Percentiles rank a stretch among this genome's conserved stretches.
Evolutionary conservation across 2,329 filamentous ascomycete genomes (phyloP).

Genomic region (Sporothrix euskadiensis): DNA sequence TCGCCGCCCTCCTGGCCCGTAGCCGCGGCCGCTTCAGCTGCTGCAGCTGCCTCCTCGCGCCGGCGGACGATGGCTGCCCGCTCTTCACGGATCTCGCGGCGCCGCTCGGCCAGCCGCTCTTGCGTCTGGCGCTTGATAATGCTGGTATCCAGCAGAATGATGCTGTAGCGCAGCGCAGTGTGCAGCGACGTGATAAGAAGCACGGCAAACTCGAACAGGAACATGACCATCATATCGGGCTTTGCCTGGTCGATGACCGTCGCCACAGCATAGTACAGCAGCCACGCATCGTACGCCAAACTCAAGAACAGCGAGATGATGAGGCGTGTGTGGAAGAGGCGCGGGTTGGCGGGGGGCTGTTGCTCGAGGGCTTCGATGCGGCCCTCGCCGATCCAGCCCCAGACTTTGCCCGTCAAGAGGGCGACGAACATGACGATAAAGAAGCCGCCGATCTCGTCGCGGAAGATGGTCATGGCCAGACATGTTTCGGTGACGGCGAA

Average conservation of each 20-base stretch:
- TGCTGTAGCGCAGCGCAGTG: slow-evolving; percentile 73
- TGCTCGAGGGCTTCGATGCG: slow-evolving; percentile 93
- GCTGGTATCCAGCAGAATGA: slow-evolving; percentile 74
- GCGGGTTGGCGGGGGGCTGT: slow-evolving; percentile 85
- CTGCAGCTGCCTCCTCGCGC: slow-evolving; percentile 43
- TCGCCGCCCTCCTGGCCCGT: slow-evolving; percentile 50
- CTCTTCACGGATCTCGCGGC: slow-evolving; percentile 65
- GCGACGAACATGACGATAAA: slow-evolving; percentile 96
- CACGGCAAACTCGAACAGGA: slow-evolving; percentile 95
- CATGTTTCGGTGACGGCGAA: slow-evolving; percentile 97
- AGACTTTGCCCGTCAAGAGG: slow-evolving; percentile 90
- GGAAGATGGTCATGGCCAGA: slow-evolving; percentile 96
- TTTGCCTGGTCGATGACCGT: slow-evolving; percentile 83
- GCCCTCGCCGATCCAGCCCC: slow-evolving; percentile 97
- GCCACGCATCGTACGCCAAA: slow-evolving; percentile 73
- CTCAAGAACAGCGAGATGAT: slow-evolving; percentile 77
- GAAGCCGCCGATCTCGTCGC: slow-evolving; percentile 91
- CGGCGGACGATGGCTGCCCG: slow-evolving; percentile 54
- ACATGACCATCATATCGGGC: slow-evolving; percentile 99
- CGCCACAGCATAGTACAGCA: slow-evolving; percentile 78
- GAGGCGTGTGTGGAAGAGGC: slow-evolving; percentile 82
- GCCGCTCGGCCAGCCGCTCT: slow-evolving; percentile 66
- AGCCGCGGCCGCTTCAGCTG: slow-evolving; percentile 37
- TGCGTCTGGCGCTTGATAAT: slow-evolving; percentile 74
- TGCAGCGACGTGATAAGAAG: slow-evolving; percentile 77